A percentile compares a stretch with the other conserved stretches of the same genome.
phyloP scores from a whole-genome alignment of 345 rosid species.

The Durio zibethinus region DNA sequence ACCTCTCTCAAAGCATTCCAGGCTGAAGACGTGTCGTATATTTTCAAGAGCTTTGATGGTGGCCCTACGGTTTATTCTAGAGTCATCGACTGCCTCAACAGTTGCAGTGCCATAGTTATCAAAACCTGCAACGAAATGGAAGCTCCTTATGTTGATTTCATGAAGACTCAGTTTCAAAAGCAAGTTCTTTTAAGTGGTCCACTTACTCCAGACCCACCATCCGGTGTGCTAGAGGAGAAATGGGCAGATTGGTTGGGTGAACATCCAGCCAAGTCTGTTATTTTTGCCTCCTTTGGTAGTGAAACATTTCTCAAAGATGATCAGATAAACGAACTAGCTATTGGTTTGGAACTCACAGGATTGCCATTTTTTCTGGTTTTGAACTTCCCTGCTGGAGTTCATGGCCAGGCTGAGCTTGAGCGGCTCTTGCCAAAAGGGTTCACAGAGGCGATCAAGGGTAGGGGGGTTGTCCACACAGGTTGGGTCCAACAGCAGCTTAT shows the following conservation, averaged over 20 bases:
- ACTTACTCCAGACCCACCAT: constrained; percentile 22
- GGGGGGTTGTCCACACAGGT: constrained; percentile 29
- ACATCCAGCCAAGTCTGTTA: constrained; percentile 26
- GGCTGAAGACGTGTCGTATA: neutral
- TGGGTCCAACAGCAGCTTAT: constrained; percentile 38
- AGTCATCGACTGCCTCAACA: neutral
- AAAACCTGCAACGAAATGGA: constrained; percentile 33
- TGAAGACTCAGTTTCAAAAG: constrained; percentile 20
- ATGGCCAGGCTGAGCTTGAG: neutral
- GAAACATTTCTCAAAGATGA: constrained; percentile 29
- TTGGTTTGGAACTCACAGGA: constrained; percentile 32
- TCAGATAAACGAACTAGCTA: constrained; percentile 25
- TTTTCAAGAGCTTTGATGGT: constrained; percentile 22
- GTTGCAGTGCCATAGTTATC: constrained; percentile 15
- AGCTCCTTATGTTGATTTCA: constrained; percentile 24
- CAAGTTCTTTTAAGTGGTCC: constrained; percentile 30
- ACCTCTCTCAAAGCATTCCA: constrained; percentile 16
- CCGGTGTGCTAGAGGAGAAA: constrained; percentile 28
- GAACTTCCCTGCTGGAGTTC: constrained; percentile 19
- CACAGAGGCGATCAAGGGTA: constrained; percentile 16
- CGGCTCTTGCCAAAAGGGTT: constrained; percentile 28
- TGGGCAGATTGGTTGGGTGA: constrained; percentile 32
- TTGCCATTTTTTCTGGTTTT: constrained; percentile 34
- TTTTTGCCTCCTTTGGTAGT: constrained; percentile 35
- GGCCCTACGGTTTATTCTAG: constrained; percentile 5